Evolutionary conservation across 2,329 filamentous ascomycete species (phyloP), one percentile per base, ranked within the genome.

Genomic region (Xylariales sp.): DNA sequence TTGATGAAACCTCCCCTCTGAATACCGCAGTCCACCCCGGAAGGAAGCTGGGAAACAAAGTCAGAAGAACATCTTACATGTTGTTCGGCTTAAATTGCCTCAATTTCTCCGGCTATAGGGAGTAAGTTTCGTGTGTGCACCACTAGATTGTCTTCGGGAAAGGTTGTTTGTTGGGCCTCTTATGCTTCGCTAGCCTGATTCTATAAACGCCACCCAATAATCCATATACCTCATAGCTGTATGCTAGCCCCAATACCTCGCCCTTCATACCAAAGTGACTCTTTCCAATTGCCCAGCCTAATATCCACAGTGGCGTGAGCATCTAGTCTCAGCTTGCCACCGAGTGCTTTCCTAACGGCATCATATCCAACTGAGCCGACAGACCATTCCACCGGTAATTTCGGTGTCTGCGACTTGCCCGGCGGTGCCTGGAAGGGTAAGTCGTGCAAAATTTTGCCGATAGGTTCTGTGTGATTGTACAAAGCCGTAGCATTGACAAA

Each of bases 401-500:
- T 76, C 1, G 91, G 91, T 0, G 85, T 87, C 42, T 76, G 66
- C 2, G 82, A 86, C 1, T 77, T 59, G 0, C 89, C 88, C 0
- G 90, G 88, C 0, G 84, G 82, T 2, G 89, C 84, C 2, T 80
- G 76, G 54, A 97, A 91, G 0, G 86, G 80, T 12, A 80, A 59
- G 28, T 83, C 73, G 58, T 93, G 88, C 18, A 84, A 51, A 44
- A 97, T 96, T 19, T 72, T 77, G 2, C 90, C 93, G 0, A 95
- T 73, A 2, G 81, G 76, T 39, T 91, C 80, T 7, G 82, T 86
- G 46, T 86, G 78, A 48, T 95, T 88, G 62, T 95, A 94, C 46
- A 81, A 84, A 0, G 93, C 89, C 2, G 84, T 88, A 5, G 91
- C 91, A 55, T 95, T 84, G 53, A 97, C 76, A 38, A 72, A 74